Evolutionary conservation across 176 grass and related monocot species (phyloP), one percentile per base, ranked within the genome.

Genomic region (Miscanthus lutarioriparius): DNA sequence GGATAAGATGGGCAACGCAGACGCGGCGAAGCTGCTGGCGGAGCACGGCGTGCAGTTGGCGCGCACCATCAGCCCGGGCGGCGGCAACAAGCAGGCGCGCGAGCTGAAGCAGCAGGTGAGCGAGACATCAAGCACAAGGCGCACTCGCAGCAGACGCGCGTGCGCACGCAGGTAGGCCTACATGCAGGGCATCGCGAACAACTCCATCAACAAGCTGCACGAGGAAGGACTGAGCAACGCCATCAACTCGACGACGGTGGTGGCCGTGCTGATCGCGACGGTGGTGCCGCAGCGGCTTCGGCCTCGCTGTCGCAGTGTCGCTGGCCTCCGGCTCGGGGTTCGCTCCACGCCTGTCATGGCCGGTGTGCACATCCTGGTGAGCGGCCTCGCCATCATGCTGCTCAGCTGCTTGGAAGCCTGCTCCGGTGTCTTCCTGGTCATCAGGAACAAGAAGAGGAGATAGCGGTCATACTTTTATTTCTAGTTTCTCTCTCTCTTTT

Each of bases 121-220:
- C 77, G 94, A 93, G 94, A 93, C 64, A 99, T 99, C 81, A 99
- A 99, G 81, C 91, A 99, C 69, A 91, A 99, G 88, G 93, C 96
- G 62, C 93, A 99, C 76, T 96, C 93, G 48, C 96, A 99, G 83
- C 87, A 99, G 76, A 99, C 96, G 30, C 75, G 96, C 1, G 90
- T 71, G 81, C 91, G 87, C 2, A 89, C 96, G 76, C 91, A 96
- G 54, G 90, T n/a, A n/a, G n/a, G n/a, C n/a, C n/a, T n/a, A n/a
- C n/a, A 89, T 99, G 76, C 91, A 96, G 54, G 90, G 91, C 14
- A 96, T 99, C 72, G 89, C 91, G 2, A 91, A 91, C 28, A 30
- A 30, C 28, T 71, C 81, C 64, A 81, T 99, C 67, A 91, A 94
- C 86, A 99, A 99, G 82, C 93, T 96, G 15, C 96, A 99, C 83